phyloP scores from a whole-genome alignment of 139 green algal species.

The Chlamydomonas schloesseri region DNA sequence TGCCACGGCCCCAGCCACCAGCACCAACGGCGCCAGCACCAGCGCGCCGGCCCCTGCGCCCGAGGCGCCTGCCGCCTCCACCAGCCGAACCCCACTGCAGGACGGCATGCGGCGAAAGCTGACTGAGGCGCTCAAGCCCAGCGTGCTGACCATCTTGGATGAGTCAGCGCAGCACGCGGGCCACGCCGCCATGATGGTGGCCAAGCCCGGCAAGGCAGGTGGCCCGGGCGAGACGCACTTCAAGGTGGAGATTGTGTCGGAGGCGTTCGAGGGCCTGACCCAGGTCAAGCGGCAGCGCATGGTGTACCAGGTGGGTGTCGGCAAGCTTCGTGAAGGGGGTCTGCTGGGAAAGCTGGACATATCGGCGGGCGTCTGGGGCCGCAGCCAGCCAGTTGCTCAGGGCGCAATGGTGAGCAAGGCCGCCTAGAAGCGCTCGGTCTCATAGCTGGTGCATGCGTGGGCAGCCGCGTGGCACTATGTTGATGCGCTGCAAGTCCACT shows the following conservation, averaged over 20 bases:
- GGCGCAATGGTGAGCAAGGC: too few species aligned
- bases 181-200: constrained; percentile 38
- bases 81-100: constrained; percentile 41
- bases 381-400: too few species aligned
- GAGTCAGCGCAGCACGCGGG: constrained; percentile 53
- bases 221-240: constrained; percentile 61
- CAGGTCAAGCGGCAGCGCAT: constrained; percentile 57
- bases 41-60: neutral
- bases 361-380: too few species aligned
- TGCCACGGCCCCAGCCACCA: too few species aligned
- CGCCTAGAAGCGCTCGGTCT: too few species aligned
- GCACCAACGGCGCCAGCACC: too few species aligned
- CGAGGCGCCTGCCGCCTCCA: neutral
- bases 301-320: constrained; percentile 51
- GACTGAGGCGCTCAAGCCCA: constrained; percentile 42
- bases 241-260: constrained; percentile 48
- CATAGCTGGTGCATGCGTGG: too few species aligned
- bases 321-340: too few species aligned
- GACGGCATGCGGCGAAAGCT: constrained; percentile 59
- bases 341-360: neutral
- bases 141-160: constrained; percentile 43
- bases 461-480: too few species aligned
- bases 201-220: constrained; percentile 45
- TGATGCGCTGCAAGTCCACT: too few species aligned
- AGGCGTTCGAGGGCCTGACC: constrained; percentile 47